Conservation (phyloP, 805 yeast genomes). For the Blastobotrys peoriensis region DNA sequence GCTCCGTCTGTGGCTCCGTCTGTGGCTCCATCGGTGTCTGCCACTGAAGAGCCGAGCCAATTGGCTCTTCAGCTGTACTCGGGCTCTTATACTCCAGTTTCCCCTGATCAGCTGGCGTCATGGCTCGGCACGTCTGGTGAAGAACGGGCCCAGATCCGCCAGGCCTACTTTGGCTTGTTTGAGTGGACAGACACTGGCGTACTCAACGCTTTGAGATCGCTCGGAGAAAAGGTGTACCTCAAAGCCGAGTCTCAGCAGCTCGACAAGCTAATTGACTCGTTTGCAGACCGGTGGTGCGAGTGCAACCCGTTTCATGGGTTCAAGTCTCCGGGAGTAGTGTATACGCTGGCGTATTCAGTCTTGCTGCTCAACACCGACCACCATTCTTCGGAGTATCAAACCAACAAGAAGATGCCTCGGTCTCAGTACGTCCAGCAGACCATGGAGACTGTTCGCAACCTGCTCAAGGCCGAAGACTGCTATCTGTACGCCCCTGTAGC, state of each 20-base stretch:
- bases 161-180: constrained; percentile 30
- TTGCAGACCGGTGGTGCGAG: constrained; percentile 57
- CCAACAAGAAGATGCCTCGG: constrained; percentile 32
- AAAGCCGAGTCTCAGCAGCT: constrained; percentile 81
- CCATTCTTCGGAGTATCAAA: constrained; percentile 43
- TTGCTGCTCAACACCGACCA: constrained; percentile 71
- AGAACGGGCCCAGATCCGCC: constrained; percentile 15
- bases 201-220: constrained; percentile 47
- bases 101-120: constrained; percentile 16
- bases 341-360: constrained; percentile 65
- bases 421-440: constrained; percentile 27
- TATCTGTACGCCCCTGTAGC: neutral
- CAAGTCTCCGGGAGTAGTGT: constrained; percentile 51
- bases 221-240: constrained; percentile 61
- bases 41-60: no score
- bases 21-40: no score
- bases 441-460: constrained; percentile 14
- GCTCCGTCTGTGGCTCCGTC: no score
- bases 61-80: constrained; percentile 13
- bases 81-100: constrained; percentile 13
- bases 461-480: constrained; percentile 13
- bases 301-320: constrained; percentile 44
- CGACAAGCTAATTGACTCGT: constrained; percentile 63
- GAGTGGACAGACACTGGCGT: constrained; percentile 44
- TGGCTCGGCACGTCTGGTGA: constrained; percentile 22